Conservation (phyloP, 805 yeast genomes). For the Candida yuanshanica region DNA sequence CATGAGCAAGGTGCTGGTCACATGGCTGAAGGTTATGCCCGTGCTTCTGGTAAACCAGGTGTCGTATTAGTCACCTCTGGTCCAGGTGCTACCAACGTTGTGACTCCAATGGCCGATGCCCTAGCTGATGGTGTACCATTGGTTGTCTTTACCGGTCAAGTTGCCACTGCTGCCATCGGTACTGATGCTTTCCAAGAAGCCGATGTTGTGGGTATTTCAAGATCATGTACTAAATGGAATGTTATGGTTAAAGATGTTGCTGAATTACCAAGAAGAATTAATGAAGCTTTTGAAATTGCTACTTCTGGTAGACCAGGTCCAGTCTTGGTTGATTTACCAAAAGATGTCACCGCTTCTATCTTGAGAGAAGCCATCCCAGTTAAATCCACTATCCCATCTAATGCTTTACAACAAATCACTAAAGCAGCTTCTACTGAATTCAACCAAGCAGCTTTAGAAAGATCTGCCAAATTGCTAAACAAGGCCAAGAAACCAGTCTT, state of each 20-base stretch:
- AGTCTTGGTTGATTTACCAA: constrained; percentile 94
- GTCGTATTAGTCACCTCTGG: constrained; percentile 98
- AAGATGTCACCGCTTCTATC: constrained; percentile 93
- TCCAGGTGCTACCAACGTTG: constrained; percentile 97
- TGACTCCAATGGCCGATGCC: constrained; percentile 98
- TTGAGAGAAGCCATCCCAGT: constrained; percentile 83
- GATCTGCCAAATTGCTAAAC: constrained; percentile 76
- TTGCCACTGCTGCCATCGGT: constrained; percentile 91
- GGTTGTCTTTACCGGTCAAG: constrained; percentile 97
- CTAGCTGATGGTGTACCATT: constrained; percentile 95
- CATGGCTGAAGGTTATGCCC: constrained; percentile 99
- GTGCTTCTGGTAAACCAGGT: constrained; percentile 94
- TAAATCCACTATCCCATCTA: constrained; percentile 65
- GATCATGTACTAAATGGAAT: constrained; percentile 98
- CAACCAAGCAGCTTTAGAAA: constrained; percentile 64
- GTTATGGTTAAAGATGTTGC: constrained; percentile 95
- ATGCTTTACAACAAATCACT: constrained; percentile 65
- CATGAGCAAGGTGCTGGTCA: constrained; percentile 99
- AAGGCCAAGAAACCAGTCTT: constrained; percentile 82
- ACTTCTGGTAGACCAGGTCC: constrained; percentile 97
- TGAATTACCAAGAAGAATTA: constrained; percentile 90
- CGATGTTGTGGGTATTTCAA: constrained; percentile 92
- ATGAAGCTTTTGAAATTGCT: constrained; percentile 97
- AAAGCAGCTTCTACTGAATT: constrained; percentile 65
- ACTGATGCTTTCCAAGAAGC: constrained; percentile 99